Evolutionary conservation across 768 basidiomycete species (phyloP).

Genomic region (Lactarius deliciosus): DNA sequence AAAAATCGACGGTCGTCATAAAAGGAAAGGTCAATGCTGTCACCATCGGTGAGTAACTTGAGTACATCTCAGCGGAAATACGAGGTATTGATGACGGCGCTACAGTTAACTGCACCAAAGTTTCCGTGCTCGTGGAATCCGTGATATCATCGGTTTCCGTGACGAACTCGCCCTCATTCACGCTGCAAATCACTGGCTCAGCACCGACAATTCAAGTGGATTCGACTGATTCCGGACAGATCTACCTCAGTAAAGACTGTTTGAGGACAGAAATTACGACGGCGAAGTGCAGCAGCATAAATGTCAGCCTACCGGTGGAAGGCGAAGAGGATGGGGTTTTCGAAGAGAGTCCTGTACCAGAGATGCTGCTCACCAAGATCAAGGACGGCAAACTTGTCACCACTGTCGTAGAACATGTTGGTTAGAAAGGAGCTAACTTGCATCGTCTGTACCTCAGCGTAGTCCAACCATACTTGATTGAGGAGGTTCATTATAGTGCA

Average conservation of each 20-base stretch:
- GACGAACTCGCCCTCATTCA: conserved; percentile 91
- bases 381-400: conserved; percentile 84
- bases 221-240: conserved; percentile 91
- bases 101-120: conserved; percentile 85
- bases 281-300: conserved; percentile 91
- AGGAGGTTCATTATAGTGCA: too few species aligned
- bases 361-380: conserved; percentile 90
- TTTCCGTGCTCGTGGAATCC: conserved; percentile 83
- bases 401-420: conserved; percentile 82
- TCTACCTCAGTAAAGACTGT: conserved; percentile 85
- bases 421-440: conserved; percentile 36
- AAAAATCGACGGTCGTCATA: conserved; percentile 76
- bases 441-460: neutral
- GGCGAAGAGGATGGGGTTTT: conserved; percentile 93
- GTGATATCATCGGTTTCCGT: conserved; percentile 90
- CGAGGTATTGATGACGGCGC: neutral
- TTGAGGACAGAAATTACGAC: conserved; percentile 86
- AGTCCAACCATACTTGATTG: neutral
- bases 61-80: neutral
- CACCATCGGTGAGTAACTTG: conserved; percentile 62
- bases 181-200: conserved; percentile 83
- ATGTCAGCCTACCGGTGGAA: conserved; percentile 81
- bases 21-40: conserved; percentile 96
- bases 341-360: conserved; percentile 85
- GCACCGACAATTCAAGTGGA: conserved; percentile 94